Evolutionary conservation across 108 stramenopile genomes (phyloP), one percentile per base, ranked within the genome.

Genomic region (Schizochytrium sp.): DNA sequence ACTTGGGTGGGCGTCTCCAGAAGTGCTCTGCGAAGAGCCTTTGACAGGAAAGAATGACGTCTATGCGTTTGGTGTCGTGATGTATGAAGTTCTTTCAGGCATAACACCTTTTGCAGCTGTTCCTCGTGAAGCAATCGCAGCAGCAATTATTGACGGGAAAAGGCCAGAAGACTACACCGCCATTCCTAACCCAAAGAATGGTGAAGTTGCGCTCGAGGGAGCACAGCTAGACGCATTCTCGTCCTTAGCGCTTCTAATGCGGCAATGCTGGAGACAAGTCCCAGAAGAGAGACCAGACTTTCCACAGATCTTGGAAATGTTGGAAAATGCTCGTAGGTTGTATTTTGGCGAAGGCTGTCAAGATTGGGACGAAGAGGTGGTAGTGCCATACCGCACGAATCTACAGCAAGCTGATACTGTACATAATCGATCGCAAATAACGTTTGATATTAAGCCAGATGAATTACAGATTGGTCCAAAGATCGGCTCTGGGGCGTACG

Each of bases 1-100:
- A 7, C 38, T 83, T 28, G 76, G 76, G 7, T 83, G 76, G 76
- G 76, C 76, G n/a, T 83, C 76, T 5, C 76, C 76, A 42, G 76
- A 83, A 53, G 38, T 55, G 47, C 0, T 83, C n/a, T 53, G 5
- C 0, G 50, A 40, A 17, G 76, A 83, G 28, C 15, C 76, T 1
- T 40, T 83, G 15, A 83, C 50, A 0, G 76, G 55, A 13, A 83
- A 83, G 76, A 83, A 83, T 53, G 76, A 83, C 2, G 76, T 83
- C n/a, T 83, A 83, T 28, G 76, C 76, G 17, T 83, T 55, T 55
- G 76, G 76, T 10, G 76, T 83, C 28, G 76, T 83, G 10, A 17
- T 83, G 0, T 83, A 55, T 40, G 76, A 83, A 40, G n/a, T 83
- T 10, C 47, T 83, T 12, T 55, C 76, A 10, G 38, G 19, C 3